A percentile compares a stretch with the other conserved stretches of the same genome.
Evolutionary conservation across 2,329 filamentous ascomycete genomes (phyloP).

Genomic region (Zymoseptoria crescenta): DNA sequence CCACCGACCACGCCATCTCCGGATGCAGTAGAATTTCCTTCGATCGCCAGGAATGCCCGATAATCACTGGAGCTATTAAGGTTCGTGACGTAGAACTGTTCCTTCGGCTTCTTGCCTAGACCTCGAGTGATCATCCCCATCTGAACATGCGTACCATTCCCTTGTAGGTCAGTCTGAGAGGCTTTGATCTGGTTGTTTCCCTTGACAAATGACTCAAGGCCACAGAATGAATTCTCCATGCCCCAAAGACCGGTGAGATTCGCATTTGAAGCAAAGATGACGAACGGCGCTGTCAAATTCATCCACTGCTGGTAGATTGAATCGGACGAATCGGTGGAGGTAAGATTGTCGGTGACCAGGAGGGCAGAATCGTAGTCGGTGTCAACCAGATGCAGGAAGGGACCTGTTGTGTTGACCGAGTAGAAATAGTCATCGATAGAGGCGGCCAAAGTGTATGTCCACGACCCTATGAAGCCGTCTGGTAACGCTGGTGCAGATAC

Average conservation of each 20-base stretch:
- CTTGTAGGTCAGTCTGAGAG: slow-evolving; percentile 42
- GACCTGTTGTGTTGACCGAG: slow-evolving; percentile 47
- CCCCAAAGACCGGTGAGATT: slow-evolving; percentile 57
- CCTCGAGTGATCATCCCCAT: slow-evolving; percentile 64
- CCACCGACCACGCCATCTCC: slow-evolving; percentile 53
- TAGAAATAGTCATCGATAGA: slow-evolving; percentile 77
- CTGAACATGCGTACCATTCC: slow-evolving; percentile 35
- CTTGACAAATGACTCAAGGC: slow-evolving; percentile 50
- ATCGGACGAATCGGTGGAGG: slow-evolving; percentile 39
- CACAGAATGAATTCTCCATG: slow-evolving; percentile 74
- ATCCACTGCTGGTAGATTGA: slow-evolving; percentile 49
- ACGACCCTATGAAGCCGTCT: slow-evolving; percentile 54
- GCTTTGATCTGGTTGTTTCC: slow-evolving; percentile 54
- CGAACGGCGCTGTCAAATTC: slow-evolving; percentile 55
- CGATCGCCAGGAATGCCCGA: slow-evolving; percentile 60
- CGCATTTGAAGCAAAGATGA: slow-evolving; percentile 65
- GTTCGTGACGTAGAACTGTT: slow-evolving; percentile 77
- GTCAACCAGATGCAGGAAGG: slow-evolving; percentile 70
- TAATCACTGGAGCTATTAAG: slow-evolving; percentile 68
- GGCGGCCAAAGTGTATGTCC: slow-evolving; percentile 73
- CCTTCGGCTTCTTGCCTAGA: slow-evolving; percentile 61
- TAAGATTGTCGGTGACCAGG: slow-evolving; percentile 69
- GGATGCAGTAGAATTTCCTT: slow-evolving; percentile 46
- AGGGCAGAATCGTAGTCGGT: slow-evolving; percentile 73
- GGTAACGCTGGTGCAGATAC: slow-evolving; percentile 63